Base-by-base conservation (phyloP, 306 rosid genomes). In the Dryas octopetala region DNA sequence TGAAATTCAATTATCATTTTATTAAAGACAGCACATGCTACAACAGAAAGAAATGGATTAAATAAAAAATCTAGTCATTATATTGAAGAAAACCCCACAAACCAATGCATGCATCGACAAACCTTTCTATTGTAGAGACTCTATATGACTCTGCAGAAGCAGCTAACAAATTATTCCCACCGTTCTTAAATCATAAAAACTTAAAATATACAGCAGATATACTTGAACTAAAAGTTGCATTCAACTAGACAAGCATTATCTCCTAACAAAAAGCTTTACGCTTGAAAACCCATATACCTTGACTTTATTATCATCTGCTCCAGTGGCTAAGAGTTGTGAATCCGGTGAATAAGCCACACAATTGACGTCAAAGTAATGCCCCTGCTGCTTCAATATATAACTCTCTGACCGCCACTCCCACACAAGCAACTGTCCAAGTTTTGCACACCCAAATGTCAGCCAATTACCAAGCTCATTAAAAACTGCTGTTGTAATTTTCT, bases 221-320 rank as follows among this genome's bases (percentile, higher is more conserved):
- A 17, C 19, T 45, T 46, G 65, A 66, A 52, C 14, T 6, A 6
- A 46, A 57, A 11, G 17, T 2, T 49, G 1, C 41, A 41, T 16
- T 13, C 4, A 48, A 38, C 55, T 9, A 53, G 14, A 47, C 10
- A 72, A n/a, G 23, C n/a, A 26, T 7, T 26, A 11, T 41, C 47
- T 49, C 32, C 47, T 8, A 44, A 32, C 19, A 19, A 38, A 12
- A 63, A 43, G 63, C 63, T 13, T 58, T 13, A 43, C 17, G 52
- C 38, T 65, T 7, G 6, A 19, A 57, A 66, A 66, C 40, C 38
- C 38, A 26, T 58, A 19, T 83, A 93, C 99, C 97, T 92, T 95
- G 79, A 95, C 93, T 95, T 95, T 95, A 80, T 95, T 95, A 88
- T 95, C 99, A 88, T 95, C 99, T 1, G 97, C 97, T 70, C 99